phyloP scores from a whole-genome alignment of 2,329 filamentous ascomycete genomes.

The Triangularia setosa region DNA sequence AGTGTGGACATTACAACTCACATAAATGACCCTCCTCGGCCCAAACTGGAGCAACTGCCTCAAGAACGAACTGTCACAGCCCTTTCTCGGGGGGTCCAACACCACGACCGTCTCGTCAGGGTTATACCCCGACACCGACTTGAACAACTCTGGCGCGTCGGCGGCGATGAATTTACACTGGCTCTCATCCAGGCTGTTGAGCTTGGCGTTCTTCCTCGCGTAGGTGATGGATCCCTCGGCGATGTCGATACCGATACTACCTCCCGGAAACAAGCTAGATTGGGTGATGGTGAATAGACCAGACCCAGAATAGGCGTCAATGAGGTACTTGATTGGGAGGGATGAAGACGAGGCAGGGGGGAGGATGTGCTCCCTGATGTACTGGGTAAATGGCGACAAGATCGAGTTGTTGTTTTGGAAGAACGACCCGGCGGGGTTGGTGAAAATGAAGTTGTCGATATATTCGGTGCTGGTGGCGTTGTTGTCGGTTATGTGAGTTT shows the following conservation, averaged over 20 bases:
- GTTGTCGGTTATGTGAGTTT: slow-evolving; percentile 83
- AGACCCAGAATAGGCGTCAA: slow-evolving; percentile 96
- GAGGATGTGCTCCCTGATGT: slow-evolving; percentile 76
- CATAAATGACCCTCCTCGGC: slow-evolving; percentile 80
- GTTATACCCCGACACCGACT: slow-evolving; percentile 62
- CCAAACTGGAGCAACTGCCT: slow-evolving; percentile 73
- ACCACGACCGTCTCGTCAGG: slow-evolving; percentile 86
- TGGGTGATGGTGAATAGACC: slow-evolving; percentile 96
- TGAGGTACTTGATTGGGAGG: slow-evolving; percentile 71
- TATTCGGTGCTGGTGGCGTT: slow-evolving; percentile 84
- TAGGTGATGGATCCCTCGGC: slow-evolving; percentile 71
- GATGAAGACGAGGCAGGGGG: slow-evolving; percentile 37
- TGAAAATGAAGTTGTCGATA: slow-evolving; percentile 78
- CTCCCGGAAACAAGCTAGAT: slow-evolving; percentile 74
- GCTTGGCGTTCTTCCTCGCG: slow-evolving; percentile 71
- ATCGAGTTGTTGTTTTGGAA: slow-evolving; percentile 99
- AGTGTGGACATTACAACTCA: slow-evolving; percentile 97
- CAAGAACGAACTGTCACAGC: slow-evolving; percentile 83
- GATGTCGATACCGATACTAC: slow-evolving; percentile 88
- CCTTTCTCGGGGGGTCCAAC: slow-evolving; percentile 93
- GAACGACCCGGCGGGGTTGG: slow-evolving; percentile 88
- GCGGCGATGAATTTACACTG: slow-evolving; percentile 84
- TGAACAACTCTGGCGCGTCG: slow-evolving; percentile 81
- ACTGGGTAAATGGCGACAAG: slow-evolving; percentile 77
- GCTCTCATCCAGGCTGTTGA: slow-evolving; percentile 65